Evolutionary conservation across 169 alveolate genomes (phyloP).

Genomic region (Cryptosporidium sp.): DNA sequence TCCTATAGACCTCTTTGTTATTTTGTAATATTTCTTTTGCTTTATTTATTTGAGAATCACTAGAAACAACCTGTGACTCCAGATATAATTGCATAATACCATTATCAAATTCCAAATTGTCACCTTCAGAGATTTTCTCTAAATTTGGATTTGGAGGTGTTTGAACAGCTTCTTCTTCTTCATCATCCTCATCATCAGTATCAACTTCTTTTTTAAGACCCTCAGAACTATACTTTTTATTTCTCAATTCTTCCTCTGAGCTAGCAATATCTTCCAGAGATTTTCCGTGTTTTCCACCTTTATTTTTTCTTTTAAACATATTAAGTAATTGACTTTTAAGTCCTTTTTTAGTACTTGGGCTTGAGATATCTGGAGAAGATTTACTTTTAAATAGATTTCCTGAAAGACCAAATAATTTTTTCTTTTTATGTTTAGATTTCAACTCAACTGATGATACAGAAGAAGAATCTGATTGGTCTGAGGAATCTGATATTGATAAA

Average conservation of each 20-base stretch:
- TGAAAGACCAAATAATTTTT: background rate
- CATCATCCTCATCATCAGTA: background rate
- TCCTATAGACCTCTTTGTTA: background rate
- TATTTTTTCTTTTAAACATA: background rate
- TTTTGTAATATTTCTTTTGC: constrained; percentile 15
- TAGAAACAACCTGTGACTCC: constrained; percentile 25
- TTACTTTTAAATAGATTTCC: background rate
- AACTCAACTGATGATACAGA: background rate
- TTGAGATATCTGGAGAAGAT: background rate
- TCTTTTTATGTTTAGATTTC: background rate
- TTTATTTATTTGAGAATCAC: constrained; percentile 10
- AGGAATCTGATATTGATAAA: background rate
- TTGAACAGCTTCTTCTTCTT: background rate
- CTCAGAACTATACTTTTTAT: too few species aligned
- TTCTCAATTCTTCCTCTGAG: background rate
- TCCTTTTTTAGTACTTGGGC: background rate
- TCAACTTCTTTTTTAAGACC: background rate
- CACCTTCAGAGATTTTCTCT: background rate
- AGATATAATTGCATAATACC: constrained; percentile 20
- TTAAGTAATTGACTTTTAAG: background rate
- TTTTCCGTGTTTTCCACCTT: background rate
- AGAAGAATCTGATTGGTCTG: background rate
- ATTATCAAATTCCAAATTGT: background rate
- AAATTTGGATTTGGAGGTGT: constrained; percentile 9
- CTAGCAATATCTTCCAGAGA: background rate